Evolutionary conservation across 371 early-diverging fungal species (phyloP), one percentile per base, ranked within the genome.

Genomic region (Zopfochytrium polystomum): DNA sequence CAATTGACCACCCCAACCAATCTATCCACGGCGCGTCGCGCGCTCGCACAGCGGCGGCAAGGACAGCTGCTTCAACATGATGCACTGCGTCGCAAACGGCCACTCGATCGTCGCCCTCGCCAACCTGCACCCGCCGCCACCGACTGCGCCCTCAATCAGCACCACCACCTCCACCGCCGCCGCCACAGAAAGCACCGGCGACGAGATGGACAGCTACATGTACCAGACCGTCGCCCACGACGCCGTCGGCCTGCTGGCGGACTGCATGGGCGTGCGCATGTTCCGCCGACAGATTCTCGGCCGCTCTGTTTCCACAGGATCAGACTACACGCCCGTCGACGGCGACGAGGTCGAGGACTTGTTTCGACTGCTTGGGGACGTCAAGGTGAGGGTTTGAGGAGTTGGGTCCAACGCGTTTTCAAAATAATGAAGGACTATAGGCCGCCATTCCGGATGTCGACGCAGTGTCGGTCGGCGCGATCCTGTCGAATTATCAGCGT

Each of bases 221-320:
- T 99, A 93, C 71, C 99, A 99, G 73, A 98, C 99, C 0, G 99
- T 99, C 9, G 99, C 99, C 2, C 90, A 93, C 69, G 94, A 93
- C 67, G 88, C 89, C 20, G 90, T 98, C 22, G 77, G 85, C 27
- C 73, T 80, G 34, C 90, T 94, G 71, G 84, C 91, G 9, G 89
- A 93, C 58, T 93, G 93, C 73, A 84, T 99, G 81, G 85, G 81
- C 6, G 67, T 98, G 5, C 99, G 99, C 18, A 73, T 99, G 27
- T 95, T 90, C 65, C 82, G 91, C 31, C 73, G 80, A 32, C 85
- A 84, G 38, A 93, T 97, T 35, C 67, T 62, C 15, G 96, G 98
- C 2, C 68, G 67, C 2, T 84, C 98, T 0, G 70, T 90, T 4
- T 63, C 70, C n/a, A 62, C 51, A 20, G 75, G 63, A 15, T 51